phyloP scores from a whole-genome alignment of 2,329 filamentous ascomycete species.

The Coniochaeta sp. region DNA sequence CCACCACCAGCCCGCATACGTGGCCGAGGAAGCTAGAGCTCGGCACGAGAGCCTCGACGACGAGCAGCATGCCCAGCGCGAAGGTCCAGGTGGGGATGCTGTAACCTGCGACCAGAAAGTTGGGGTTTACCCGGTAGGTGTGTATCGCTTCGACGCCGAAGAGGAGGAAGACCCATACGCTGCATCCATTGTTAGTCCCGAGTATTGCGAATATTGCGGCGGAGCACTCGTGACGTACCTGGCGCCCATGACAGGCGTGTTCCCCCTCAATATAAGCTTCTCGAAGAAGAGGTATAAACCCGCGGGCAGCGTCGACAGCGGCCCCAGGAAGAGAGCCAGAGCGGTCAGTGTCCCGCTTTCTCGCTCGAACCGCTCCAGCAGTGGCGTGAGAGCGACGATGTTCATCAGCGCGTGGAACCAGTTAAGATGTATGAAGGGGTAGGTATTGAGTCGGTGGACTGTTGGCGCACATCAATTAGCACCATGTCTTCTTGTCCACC shows the following conservation, averaged over 20 bases:
- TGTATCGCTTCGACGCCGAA: slow-evolving; percentile 80
- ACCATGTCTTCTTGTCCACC: neutral
- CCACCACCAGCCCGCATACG: slow-evolving; percentile 72
- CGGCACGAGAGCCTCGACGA: slow-evolving; percentile 71
- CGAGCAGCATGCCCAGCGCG: slow-evolving; percentile 68
- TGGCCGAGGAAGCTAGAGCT: slow-evolving; percentile 82
- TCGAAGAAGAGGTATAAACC: slow-evolving; percentile 75
- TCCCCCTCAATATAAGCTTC: slow-evolving; percentile 60
- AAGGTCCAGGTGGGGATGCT: slow-evolving; percentile 89
- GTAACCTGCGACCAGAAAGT: slow-evolving; percentile 55
- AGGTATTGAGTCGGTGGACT: slow-evolving; percentile 94
- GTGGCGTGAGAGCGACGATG: slow-evolving; percentile 70
- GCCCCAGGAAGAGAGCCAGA: slow-evolving; percentile 82
- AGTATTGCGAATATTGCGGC: neutral
- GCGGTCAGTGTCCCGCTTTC: slow-evolving; percentile 88
- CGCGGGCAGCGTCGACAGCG: slow-evolving; percentile 74
- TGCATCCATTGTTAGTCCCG: slow-evolving; percentile 26
- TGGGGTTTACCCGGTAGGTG: slow-evolving; percentile 73
- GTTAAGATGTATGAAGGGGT: slow-evolving; percentile 76
- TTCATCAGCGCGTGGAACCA: slow-evolving; percentile 79
- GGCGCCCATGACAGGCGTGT: slow-evolving; percentile 72
- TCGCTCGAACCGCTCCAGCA: slow-evolving; percentile 87
- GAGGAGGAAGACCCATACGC: slow-evolving; percentile 88
- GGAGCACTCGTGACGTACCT: slow-evolving; percentile 48
- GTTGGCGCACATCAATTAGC: slow-evolving; percentile 6